phyloP scores from a whole-genome alignment of 73 alveolate species.

The Breviolum minutum region DNA sequence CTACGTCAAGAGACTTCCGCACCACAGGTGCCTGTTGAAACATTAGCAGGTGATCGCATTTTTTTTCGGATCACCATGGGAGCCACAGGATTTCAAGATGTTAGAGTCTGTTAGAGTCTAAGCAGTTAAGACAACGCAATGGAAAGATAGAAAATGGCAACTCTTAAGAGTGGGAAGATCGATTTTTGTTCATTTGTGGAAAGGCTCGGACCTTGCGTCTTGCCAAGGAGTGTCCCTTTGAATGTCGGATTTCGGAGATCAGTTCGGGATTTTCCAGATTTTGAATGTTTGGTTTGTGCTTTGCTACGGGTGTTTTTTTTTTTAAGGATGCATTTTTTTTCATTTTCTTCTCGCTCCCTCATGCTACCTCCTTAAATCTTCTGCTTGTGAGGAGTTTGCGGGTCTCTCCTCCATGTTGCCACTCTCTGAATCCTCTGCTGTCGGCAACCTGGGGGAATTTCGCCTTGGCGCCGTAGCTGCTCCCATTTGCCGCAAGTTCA shows the following conservation, averaged over 20 bases:
- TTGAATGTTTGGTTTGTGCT: too few relatives aligned
- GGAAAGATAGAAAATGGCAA: background rate
- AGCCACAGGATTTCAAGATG: background rate
- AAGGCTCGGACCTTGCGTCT: slow-evolving; percentile 44
- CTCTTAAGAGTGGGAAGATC: background rate
- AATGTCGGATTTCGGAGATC: too few relatives aligned
- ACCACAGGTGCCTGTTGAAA: background rate
- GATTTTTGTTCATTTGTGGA: background rate
- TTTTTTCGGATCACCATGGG: too few relatives aligned
- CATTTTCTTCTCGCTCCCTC: too few relatives aligned
- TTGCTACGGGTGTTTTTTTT: too few relatives aligned
- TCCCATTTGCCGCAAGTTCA: background rate
- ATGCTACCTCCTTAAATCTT: too few relatives aligned
- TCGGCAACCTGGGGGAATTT: background rate
- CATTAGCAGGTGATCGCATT: too few relatives aligned
- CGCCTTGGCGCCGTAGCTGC: background rate
- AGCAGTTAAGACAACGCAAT: background rate
- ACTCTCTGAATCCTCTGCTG: slow-evolving; percentile 62
- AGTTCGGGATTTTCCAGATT: too few relatives aligned
- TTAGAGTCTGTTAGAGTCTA: too few relatives aligned
- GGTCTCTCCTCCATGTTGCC: slow-evolving; percentile 76
- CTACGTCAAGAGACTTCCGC: slow-evolving; percentile 12
- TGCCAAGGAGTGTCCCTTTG: background rate
- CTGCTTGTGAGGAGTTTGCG: slow-evolving; percentile 46
- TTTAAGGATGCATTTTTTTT: too few relatives aligned